These are phyloP conservation scores for Chamaenerion angustifolium DNA, from an alignment of 345 rosid genomes.

Conservation along the genomic window DNA sequence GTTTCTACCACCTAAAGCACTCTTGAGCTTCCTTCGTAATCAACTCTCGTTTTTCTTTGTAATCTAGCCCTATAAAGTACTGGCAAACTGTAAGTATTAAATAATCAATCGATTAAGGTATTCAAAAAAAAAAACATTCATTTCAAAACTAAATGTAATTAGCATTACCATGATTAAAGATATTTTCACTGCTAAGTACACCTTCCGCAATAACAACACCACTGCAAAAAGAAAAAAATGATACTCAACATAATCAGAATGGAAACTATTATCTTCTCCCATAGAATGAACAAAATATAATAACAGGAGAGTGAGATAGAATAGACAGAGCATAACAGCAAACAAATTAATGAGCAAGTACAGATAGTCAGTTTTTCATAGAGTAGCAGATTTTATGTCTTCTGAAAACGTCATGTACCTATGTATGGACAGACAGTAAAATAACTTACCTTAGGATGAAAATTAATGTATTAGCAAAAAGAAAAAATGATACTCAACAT, in stretches of 20 bases:
- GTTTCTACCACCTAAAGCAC: too few relatives aligned
- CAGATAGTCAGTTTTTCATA: too few relatives aligned
- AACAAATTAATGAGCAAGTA: too few relatives aligned
- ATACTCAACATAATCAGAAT: neutral
- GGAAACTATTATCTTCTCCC: neutral
- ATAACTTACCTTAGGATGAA: neutral
- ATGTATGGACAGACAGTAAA: neutral
- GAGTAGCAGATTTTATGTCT: too few relatives aligned
- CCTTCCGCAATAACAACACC: conserved; percentile 96
- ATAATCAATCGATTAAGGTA: too few relatives aligned
- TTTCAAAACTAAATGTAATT: too few relatives aligned
- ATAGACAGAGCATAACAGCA: neutral
- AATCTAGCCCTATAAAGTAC: too few relatives aligned
- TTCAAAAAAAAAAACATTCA: too few relatives aligned
- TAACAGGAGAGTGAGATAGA: neutral
- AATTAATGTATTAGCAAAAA: too few relatives aligned
- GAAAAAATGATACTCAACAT: conserved; percentile 6
- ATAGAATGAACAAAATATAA: neutral
- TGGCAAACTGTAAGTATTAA: too few relatives aligned
- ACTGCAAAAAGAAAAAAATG: conserved; percentile 37
- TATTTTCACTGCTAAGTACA: conserved; percentile 35
- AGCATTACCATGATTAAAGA: conserved; percentile 40
- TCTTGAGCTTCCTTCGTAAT: too few relatives aligned
- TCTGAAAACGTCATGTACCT: neutral
- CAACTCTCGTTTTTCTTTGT: too few relatives aligned